Evolutionary conservation across 768 basidiomycete genomes (phyloP).

Genomic region (Naganishia vishniacii): DNA sequence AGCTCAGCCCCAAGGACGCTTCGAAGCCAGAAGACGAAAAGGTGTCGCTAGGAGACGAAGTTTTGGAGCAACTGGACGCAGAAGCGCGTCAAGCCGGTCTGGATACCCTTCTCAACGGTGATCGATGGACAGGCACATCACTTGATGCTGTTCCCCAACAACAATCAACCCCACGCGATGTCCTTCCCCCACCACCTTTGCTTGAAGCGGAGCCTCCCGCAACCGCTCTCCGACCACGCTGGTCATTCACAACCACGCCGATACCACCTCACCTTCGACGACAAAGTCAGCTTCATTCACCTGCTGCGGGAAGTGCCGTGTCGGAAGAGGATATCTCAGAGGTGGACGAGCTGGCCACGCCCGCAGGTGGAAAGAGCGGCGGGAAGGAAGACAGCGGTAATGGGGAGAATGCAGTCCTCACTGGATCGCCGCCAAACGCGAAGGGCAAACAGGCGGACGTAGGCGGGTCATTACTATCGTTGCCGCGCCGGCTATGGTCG

Average conservation of each 20-base stretch:
- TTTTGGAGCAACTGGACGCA: conserved; percentile 9
- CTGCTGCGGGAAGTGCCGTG: background rate
- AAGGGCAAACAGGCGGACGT: background rate
- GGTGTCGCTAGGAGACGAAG: conserved; percentile 1
- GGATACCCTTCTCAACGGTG: background rate
- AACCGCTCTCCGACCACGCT: background rate
- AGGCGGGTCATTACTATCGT: background rate
- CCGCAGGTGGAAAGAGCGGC: background rate
- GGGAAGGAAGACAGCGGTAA: background rate
- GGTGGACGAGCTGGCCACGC: conserved; percentile 5
- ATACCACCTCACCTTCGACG: background rate
- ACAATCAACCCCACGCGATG: background rate
- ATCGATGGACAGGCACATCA: background rate
- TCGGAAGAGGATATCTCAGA: conserved; percentile 8
- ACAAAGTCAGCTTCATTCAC: background rate
- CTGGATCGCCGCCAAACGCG: background rate
- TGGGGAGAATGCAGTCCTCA: background rate
- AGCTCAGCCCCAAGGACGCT: background rate
- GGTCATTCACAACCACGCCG: background rate
- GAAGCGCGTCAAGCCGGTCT: background rate
- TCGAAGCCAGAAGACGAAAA: background rate
- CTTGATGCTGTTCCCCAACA: background rate
- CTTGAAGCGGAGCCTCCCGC: background rate
- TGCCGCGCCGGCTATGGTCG: conserved; percentile 7
- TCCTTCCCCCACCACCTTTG: background rate